phyloP scores from a whole-genome alignment of 2,329 filamentous ascomycete genomes.

The Xylariaceae sp. region DNA sequence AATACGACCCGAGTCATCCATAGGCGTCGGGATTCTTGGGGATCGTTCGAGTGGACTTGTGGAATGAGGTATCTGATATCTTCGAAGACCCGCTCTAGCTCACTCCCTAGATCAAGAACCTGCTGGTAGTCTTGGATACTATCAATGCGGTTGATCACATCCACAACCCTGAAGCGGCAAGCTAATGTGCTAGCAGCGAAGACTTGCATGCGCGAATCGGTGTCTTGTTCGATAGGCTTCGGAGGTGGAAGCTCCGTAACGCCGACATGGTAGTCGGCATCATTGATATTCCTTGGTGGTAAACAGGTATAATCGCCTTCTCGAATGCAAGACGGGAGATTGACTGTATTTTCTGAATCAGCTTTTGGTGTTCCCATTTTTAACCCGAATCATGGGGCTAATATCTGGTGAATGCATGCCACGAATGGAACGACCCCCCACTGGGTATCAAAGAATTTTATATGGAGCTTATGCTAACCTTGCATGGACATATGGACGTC shows the following conservation, averaged over 20 bases:
- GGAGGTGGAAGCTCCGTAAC: constrained; percentile 45
- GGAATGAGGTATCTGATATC: constrained; percentile 52
- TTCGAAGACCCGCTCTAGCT: constrained; percentile 49
- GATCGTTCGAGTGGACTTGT: constrained; percentile 37
- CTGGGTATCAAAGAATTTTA: too few species aligned
- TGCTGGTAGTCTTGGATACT: constrained; percentile 48
- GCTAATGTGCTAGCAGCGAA: constrained; percentile 49
- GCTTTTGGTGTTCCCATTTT: too few species aligned
- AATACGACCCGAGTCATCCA: constrained; percentile 49
- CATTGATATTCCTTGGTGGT: constrained; percentile 50
- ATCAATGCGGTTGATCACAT: constrained; percentile 48
- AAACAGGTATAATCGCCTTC: constrained; percentile 51
- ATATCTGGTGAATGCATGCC: too few species aligned
- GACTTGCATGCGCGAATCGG: constrained; percentile 50
- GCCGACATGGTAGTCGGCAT: constrained; percentile 42
- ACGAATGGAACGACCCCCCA: too few species aligned
- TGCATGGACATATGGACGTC: constrained; percentile 51
- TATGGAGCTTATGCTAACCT: constrained; percentile 18
- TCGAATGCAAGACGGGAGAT: constrained; percentile 46
- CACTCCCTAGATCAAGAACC: constrained; percentile 48
- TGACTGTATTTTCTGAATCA: constrained; percentile 13
- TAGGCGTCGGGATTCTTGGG: constrained; percentile 42
- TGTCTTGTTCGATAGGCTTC: constrained; percentile 47
- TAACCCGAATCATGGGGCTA: too few species aligned
- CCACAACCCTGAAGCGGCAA: constrained; percentile 44